A percentile compares a stretch with the other conserved stretches of the same genome.
These are phyloP conservation scores for Boletellus deceptivus DNA, from an alignment of 1,284 basidiomycete species.

Conservation along the genomic window DNA sequence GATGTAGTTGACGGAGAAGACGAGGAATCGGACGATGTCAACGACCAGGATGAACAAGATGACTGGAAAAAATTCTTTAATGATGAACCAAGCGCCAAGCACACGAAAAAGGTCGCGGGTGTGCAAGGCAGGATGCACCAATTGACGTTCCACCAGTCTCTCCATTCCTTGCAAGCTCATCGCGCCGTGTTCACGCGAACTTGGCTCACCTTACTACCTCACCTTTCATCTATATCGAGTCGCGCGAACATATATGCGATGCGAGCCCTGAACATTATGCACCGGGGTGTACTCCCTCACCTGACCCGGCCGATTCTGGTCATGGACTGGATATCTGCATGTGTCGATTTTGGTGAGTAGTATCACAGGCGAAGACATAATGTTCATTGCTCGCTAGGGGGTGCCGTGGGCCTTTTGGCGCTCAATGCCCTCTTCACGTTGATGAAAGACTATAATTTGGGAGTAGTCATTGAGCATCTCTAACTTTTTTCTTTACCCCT, in stretches of 20 bases:
- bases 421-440: slow-evolving; percentile 91
- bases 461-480: slow-evolving; percentile 31
- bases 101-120: slow-evolving; percentile 38
- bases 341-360: slow-evolving; percentile 77
- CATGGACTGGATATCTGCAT: slow-evolving; percentile 92
- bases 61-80: slow-evolving; percentile 85
- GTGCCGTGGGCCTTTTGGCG: slow-evolving; percentile 85
- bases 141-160: slow-evolving; percentile 69
- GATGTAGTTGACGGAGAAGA: slow-evolving; percentile 45
- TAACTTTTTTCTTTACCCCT: neutral
- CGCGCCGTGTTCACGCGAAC: slow-evolving; percentile 74
- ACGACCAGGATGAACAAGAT: slow-evolving; percentile 55
- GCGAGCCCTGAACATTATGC: slow-evolving; percentile 76
- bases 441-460: slow-evolving; percentile 94
- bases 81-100: slow-evolving; percentile 44
- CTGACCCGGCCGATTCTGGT: slow-evolving; percentile 77
- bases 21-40: slow-evolving; percentile 33
- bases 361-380: neutral
- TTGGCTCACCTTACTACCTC: slow-evolving; percentile 74
- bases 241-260: slow-evolving; percentile 45
- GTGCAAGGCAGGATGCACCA: slow-evolving; percentile 52
- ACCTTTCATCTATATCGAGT: slow-evolving; percentile 43
- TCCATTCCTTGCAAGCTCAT: slow-evolving; percentile 74
- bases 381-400: slow-evolving; percentile 50
- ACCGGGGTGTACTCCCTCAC: slow-evolving; percentile 83